Conservation (phyloP, 148 eudicot genomes). For the Amaranthus palmeri region DNA sequence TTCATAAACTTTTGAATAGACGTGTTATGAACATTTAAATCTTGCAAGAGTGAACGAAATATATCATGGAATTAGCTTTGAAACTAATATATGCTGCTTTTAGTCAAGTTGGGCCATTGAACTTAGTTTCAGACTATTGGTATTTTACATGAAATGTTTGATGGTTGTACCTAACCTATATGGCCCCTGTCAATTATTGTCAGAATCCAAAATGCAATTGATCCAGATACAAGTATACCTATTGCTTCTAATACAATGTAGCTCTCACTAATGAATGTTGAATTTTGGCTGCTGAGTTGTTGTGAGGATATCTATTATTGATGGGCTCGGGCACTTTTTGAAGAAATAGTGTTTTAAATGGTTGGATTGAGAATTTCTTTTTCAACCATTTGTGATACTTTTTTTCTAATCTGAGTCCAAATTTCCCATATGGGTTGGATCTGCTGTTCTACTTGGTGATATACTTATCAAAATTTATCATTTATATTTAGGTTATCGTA, state of each 20-base stretch:
- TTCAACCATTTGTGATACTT: constrained; percentile 39
- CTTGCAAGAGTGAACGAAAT: constrained; percentile 11
- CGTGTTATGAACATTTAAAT: not conserved
- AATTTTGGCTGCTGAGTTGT: constrained; percentile 13
- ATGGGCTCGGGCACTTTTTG: constrained; percentile 36
- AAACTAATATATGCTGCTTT: constrained; percentile 4
- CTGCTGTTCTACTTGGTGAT: constrained; percentile 19
- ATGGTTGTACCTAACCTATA: constrained; percentile 1
- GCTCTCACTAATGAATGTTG: constrained; percentile 8
- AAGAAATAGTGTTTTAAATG: constrained; percentile 43
- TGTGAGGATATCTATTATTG: constrained; percentile 9
- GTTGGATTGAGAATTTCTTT: constrained; percentile 36
- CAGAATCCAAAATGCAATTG: constrained; percentile 2
- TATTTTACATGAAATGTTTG: not conserved
- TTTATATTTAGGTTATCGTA: constrained; percentile 7
- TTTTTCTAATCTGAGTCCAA: constrained; percentile 36
- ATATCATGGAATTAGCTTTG: not conserved
- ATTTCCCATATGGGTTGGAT: constrained; percentile 17
- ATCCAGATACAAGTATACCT: constrained; percentile 5
- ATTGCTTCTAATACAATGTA: constrained; percentile 7
- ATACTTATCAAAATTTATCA: not conserved
- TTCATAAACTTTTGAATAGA: not conserved
- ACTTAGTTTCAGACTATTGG: constrained; percentile 1
- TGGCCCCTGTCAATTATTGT: not conserved
- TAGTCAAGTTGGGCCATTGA: not conserved